Evolutionary conservation across 1,284 basidiomycete genomes (phyloP).

Genomic region (Termitomyces sp.): DNA sequence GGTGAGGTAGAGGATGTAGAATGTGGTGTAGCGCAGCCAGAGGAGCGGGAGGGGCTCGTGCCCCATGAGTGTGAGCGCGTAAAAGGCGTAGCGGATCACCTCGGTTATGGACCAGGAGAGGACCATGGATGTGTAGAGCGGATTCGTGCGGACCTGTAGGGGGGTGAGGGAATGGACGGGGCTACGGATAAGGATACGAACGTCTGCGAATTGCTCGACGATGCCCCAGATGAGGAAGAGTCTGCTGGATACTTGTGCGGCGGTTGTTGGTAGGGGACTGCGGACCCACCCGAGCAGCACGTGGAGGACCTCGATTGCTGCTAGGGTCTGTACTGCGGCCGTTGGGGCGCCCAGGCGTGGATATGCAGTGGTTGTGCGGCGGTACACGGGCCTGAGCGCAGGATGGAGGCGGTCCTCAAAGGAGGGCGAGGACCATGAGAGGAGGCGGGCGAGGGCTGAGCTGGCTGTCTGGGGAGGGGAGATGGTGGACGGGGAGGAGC

Average conservation of each 20-base stretch:
- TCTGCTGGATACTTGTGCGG: slow-evolving; percentile 83
- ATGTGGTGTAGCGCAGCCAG: slow-evolving; percentile 84
- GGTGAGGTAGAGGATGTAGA: slow-evolving; percentile 89
- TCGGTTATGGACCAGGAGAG: slow-evolving; percentile 93
- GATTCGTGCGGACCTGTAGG: slow-evolving; percentile 62
- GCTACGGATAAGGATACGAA: slow-evolving; percentile 25
- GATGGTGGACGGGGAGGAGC: slow-evolving; percentile 27
- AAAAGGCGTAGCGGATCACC: slow-evolving; percentile 89
- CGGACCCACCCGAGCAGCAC: slow-evolving; percentile 80
- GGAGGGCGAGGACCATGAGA: slow-evolving; percentile 25
- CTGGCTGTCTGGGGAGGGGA: slow-evolving; percentile 22
- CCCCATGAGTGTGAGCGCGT: slow-evolving; percentile 68
- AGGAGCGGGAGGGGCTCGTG: slow-evolving; percentile 43
- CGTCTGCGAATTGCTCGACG: slow-evolving; percentile 53
- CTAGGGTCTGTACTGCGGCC: slow-evolving; percentile 76
- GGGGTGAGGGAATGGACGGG: background rate
- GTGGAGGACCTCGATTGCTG: slow-evolving; percentile 81
- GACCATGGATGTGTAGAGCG: slow-evolving; percentile 89
- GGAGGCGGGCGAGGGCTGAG: slow-evolving; percentile 30
- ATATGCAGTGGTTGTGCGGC: slow-evolving; percentile 47
- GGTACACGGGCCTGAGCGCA: slow-evolving; percentile 33
- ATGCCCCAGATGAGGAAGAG: slow-evolving; percentile 88
- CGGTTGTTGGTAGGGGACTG: slow-evolving; percentile 77
- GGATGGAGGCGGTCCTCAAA: slow-evolving; percentile 29
- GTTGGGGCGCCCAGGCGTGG: slow-evolving; percentile 57